Evolutionary conservation across 2,329 filamentous ascomycete species (phyloP), one percentile per base, ranked within the genome.

Genomic region (Verticillium dahliae): DNA sequence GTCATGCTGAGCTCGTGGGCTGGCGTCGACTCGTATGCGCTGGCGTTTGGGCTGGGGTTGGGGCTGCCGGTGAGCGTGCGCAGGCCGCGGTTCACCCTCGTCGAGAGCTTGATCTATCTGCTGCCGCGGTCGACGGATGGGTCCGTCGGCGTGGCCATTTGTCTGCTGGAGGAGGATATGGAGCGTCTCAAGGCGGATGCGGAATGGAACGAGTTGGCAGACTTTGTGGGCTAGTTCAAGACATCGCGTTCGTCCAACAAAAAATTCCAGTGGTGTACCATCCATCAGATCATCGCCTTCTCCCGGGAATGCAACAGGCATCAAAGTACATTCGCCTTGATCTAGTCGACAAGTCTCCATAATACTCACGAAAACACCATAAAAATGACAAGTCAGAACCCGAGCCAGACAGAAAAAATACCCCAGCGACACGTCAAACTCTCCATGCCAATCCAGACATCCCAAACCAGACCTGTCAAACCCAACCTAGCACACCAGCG

Each of bases 1-100:
- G 69, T 85, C 3, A 78, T 80, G 73, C 63, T 86, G 6, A 85
- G 80, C 62, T 85, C 82, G 1, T 86, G 82, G 83, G 75, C 76
- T 0, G 80, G 81, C 59, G 67, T 81, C 2, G 69, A 76, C 4
- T 73, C 71, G 15, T 81, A 80, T 63, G 69, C 75, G 0, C 69
- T 79, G 6, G 79, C 84, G 55, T 85, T 86, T 61, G 72, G 73
- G 0, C 64, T 78, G 1, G 77, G 75, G 0, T 64, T 85, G 2
- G 82, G 82, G 0, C 72, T 65, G 18, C 79, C 82, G 0, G 75
- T 76, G 60, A 73, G 72, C 0, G 81, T 85, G 27, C 70, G 81
- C 0, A 70, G 82, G 57, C 83, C 82, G 3, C 62, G 66, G 1
- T 83, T 85, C 61, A 67, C 68, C 0, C 74, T 77, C 0, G 65